Evolutionary conservation across 2,329 filamentous ascomycete species (phyloP).

Genomic region (Penicillium aurantiogriseum): DNA sequence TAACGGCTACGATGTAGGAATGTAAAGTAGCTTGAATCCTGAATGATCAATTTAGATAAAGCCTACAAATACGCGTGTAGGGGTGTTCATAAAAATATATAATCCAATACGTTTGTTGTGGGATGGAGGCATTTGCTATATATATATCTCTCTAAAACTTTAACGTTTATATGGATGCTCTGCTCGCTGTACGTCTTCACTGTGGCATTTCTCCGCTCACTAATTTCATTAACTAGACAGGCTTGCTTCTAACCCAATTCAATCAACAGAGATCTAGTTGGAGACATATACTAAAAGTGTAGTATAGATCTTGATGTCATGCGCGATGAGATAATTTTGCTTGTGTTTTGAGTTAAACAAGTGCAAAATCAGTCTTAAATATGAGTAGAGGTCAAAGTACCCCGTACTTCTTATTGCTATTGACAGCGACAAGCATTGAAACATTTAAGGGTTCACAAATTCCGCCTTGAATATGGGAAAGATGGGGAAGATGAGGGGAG

Average conservation of each 20-base stretch:
- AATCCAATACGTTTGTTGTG: no score
- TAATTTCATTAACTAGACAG: rapidly evolving
- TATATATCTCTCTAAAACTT: not conserved
- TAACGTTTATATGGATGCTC: not conserved
- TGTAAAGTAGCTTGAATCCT: no score
- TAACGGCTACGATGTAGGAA: not conserved
- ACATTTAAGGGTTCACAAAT: not conserved
- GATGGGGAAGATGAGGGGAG: not conserved
- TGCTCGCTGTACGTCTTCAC: not conserved
- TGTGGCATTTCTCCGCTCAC: rapidly evolving
- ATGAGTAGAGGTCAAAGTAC: not conserved
- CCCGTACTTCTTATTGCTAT: no score
- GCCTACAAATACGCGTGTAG: not conserved
- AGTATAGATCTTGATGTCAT: not conserved
- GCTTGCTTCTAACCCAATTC: not conserved
- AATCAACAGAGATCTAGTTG: not conserved
- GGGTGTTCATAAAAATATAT: no score
- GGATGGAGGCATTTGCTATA: no score
- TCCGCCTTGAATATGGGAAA: not conserved
- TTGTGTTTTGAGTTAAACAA: not conserved
- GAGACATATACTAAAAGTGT: not conserved
- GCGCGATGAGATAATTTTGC: not conserved
- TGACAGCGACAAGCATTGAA: no score
- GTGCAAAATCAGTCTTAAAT: not conserved
- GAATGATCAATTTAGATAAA: not conserved